Evolutionary conservation across 768 basidiomycete genomes (phyloP).

Genomic region (Suillus lakei): DNA sequence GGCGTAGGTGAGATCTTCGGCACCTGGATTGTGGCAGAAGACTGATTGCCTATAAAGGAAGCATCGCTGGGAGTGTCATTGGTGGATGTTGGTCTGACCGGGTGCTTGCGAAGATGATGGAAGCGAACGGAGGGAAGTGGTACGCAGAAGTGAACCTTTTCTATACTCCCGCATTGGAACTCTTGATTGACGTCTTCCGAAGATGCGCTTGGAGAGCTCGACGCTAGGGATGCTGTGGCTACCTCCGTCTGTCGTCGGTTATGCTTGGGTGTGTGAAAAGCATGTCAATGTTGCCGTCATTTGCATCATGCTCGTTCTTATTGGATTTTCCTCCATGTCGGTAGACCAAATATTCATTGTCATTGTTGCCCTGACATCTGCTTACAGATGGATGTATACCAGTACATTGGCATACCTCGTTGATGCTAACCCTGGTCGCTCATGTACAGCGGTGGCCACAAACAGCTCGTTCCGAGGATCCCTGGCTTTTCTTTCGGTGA

Average conservation of each 20-base stretch:
- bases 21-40: background rate
- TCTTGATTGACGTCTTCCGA: constrained; percentile 5
- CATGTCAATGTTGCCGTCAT: constrained; percentile 68
- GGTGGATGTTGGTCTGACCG: constrained; percentile 68
- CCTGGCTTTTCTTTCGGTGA: constrained; percentile 70
- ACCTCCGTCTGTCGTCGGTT: constrained; percentile 65
- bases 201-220: constrained; percentile 79
- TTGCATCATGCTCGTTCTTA: constrained; percentile 71
- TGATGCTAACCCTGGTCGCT: constrained; percentile 85
- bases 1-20: constrained; percentile 57
- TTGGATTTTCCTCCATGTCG: constrained; percentile 78
- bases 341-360: constrained; percentile 24
- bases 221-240: constrained; percentile 54
- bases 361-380: constrained; percentile 5
- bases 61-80: constrained; percentile 54
- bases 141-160: constrained; percentile 63
- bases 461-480: constrained; percentile 80
- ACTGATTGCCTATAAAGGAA: constrained; percentile 37
- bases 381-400: constrained; percentile 58
- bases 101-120: constrained; percentile 47
- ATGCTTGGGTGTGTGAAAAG: constrained; percentile 76
- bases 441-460: constrained; percentile 72
- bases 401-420: constrained; percentile 84
- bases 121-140: constrained; percentile 48
- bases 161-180: background rate